Evolutionary conservation across 2,329 filamentous ascomycete species (phyloP).

Genomic region (Cladosporium cucumerinum): DNA sequence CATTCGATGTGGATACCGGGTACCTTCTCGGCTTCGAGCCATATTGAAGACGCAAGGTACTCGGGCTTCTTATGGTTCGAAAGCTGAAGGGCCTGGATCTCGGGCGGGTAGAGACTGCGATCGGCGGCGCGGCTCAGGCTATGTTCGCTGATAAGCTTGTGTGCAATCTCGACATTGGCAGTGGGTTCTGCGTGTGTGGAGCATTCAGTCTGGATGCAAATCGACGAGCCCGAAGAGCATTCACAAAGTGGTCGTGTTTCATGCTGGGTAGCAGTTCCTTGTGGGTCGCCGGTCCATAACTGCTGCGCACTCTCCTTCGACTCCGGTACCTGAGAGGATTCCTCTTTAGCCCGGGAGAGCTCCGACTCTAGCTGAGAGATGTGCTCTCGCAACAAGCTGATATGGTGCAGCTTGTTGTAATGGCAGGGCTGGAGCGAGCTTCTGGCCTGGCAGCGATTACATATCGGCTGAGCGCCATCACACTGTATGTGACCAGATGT

Average conservation of each 20-base stretch:
- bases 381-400: neutral
- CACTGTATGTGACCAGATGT: neutral
- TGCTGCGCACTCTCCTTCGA: no score
- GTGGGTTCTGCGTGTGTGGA: neutral
- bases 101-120: neutral
- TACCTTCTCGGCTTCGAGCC: neutral
- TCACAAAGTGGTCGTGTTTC: neutral
- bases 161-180: neutral
- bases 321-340: neutral
- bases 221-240: neutral
- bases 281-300: neutral
- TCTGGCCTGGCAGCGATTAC: neutral
- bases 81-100: neutral
- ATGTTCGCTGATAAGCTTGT: neutral
- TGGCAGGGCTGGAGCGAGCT: neutral
- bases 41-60: neutral
- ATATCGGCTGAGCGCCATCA: neutral
- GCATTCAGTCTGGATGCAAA: neutral
- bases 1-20: neutral
- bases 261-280: neutral
- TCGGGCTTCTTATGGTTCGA: neutral
- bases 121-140: neutral
- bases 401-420: neutral
- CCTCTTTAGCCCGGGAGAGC: neutral
- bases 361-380: neutral